These are phyloP conservation scores for Pluteus cervinus DNA, from an alignment of 768 basidiomycete species.

Conservation along the genomic window DNA sequence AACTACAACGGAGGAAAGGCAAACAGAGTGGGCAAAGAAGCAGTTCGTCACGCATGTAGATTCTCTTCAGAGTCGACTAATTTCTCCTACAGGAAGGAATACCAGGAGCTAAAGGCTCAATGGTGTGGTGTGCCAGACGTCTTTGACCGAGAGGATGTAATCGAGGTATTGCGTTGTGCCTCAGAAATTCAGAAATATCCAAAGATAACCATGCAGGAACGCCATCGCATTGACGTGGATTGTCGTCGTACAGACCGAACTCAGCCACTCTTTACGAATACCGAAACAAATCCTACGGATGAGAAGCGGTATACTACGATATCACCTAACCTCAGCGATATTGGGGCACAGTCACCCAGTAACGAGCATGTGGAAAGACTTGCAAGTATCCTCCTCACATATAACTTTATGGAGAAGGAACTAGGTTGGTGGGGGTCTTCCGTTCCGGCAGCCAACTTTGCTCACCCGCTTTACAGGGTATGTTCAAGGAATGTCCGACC, in stretches of 20 bases:
- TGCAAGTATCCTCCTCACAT: slow-evolving; percentile 81
- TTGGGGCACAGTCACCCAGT: slow-evolving; percentile 81
- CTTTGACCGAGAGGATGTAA: slow-evolving; percentile 70
- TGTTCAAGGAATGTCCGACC: slow-evolving; percentile 98
- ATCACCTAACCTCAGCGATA: slow-evolving; percentile 64
- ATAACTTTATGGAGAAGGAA: slow-evolving; percentile 85
- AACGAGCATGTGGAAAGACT: slow-evolving; percentile 92
- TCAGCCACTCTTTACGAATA: slow-evolving; percentile 77
- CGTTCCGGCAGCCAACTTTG: slow-evolving; percentile 4
- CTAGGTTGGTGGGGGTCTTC: slow-evolving; percentile 50
- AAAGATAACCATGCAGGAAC: slow-evolving; percentile 43
- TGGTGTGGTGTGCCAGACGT: slow-evolving; percentile 85
- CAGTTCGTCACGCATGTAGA: slow-evolving; percentile 30
- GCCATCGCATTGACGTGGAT: slow-evolving; percentile 95
- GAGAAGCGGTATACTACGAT: slow-evolving; percentile 67
- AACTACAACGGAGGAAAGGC: slow-evolving; percentile 54
- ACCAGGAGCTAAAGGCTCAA: slow-evolving; percentile 63
- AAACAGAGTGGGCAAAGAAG: slow-evolving; percentile 55
- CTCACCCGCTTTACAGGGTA: slow-evolving; percentile 50
- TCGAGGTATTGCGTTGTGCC: slow-evolving; percentile 52
- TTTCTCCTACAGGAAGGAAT: slow-evolving; percentile 45
- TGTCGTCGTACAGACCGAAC: slow-evolving; percentile 93
- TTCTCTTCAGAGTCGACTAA: slow-evolving; percentile 6
- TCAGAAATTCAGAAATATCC: slow-evolving; percentile 6
- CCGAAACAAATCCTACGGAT: slow-evolving; percentile 32